Evolutionary conservation across 306 rosid species (phyloP).

Genomic region (Sindora glabra): DNA sequence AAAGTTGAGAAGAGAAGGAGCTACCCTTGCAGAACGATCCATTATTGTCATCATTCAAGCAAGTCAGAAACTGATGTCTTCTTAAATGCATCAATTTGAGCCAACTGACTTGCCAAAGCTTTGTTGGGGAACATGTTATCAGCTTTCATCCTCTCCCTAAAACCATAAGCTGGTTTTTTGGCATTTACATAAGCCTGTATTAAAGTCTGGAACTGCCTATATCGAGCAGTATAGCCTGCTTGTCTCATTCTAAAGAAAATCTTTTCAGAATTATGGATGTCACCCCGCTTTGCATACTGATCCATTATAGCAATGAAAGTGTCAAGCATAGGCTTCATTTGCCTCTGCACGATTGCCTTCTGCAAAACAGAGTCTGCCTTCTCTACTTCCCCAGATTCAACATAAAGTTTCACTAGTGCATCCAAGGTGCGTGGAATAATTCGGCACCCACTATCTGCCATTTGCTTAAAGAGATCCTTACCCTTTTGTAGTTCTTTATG

Average conservation of each 20-base stretch:
- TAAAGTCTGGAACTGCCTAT: slow-evolving; percentile 45
- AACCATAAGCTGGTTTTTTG: slow-evolving; percentile 68
- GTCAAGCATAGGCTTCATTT: slow-evolving; percentile 38
- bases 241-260: slow-evolving; percentile 52
- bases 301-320: slow-evolving; percentile 47
- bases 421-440: slow-evolving; percentile 66
- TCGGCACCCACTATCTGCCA: slow-evolving; percentile 46
- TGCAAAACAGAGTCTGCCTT: slow-evolving; percentile 70
- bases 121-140: slow-evolving; percentile 51
- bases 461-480: slow-evolving; percentile 61
- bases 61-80: slow-evolving; percentile 54
- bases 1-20: slow-evolving; percentile 13
- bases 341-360: slow-evolving; percentile 44
- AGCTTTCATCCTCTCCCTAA: slow-evolving; percentile 68
- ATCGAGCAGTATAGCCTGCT: slow-evolving; percentile 36
- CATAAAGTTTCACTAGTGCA: slow-evolving; percentile 62
- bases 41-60: slow-evolving; percentile 50
- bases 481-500: slow-evolving; percentile 59
- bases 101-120: slow-evolving; percentile 24
- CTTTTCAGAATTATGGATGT: slow-evolving; percentile 73
- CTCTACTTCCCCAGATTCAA: slow-evolving; percentile 68
- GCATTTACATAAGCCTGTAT: slow-evolving; percentile 63
- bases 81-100: slow-evolving; percentile 58
- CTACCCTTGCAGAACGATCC: neutral
- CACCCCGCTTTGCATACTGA: slow-evolving; percentile 67